Base-by-base conservation (phyloP, 441 rosid species). In the Geranium incanum region DNA sequence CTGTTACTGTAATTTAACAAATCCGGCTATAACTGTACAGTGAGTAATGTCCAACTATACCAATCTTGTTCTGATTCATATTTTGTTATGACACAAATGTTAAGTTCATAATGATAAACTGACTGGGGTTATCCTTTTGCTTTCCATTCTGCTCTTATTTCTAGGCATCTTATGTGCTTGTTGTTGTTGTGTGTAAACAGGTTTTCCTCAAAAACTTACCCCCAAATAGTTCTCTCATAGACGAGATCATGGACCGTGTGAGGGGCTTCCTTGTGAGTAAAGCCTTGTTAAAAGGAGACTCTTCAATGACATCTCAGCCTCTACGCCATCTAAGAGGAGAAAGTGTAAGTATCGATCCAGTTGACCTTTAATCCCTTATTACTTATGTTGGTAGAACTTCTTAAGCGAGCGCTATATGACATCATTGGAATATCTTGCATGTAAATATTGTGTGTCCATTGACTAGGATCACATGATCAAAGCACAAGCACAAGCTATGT, bases 181-280 rank as follows among this genome's bases (percentile, higher is more conserved):
- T 67, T 72, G 45, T 9, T 59, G 28, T 1, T 60, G 65, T 1
- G 3, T 18, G 11, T 70, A 12, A 66, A 59, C 80, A 94, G 99
- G 99, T 94, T 77, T 52, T 88, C 77, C 86, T 94, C 3, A 94
- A 92, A 82, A 92, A 88, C 72, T 86, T 92, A 65, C 99, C 97
- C 41, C 99, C 99, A 19, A 94, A 82, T 84, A 94, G 87, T 72
- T 77, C 93, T 68, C 90, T 94, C 68, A 88, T 87, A 76, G 85
- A 90, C 18, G 97, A 94, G 86, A 92, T 94, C 77, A 83, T 86
- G 81, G 97, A 92, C 77, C 91, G 90, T 23, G 97, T 95, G 76
- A 92, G 85, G 81, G 96, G 86, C 8, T 90, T 94, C 83, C 96
- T 94, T 55, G 85, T 86, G 55, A 94, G 93, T 84, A 88, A 84